These are phyloP conservation scores for Ascochyta pisi DNA, from an alignment of 2,329 filamentous ascomycete species.

Conservation along the genomic window DNA sequence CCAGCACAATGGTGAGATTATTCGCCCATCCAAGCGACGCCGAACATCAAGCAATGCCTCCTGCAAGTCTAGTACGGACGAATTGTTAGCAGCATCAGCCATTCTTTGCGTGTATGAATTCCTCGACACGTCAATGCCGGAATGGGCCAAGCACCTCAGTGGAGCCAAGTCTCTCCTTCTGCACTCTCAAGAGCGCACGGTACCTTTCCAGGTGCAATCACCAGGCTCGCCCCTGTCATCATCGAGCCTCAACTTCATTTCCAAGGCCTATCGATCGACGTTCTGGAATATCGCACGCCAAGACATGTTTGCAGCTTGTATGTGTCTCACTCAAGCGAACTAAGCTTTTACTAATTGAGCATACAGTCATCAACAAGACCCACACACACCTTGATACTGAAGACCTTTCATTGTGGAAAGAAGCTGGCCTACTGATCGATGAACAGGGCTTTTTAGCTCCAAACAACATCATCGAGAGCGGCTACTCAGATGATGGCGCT, in stretches of 20 bases:
- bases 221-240: conserved; percentile 42
- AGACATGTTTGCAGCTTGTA: conserved; percentile 69
- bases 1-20: conserved; percentile 21
- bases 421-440: conserved; percentile 66
- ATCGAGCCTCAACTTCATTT: conserved; percentile 48
- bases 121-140: conserved; percentile 67
- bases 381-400: conserved; percentile 67
- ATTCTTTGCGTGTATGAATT: conserved; percentile 73
- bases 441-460: conserved; percentile 59
- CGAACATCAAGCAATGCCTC: conserved; percentile 51
- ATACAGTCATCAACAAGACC: conserved; percentile 63
- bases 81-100: conserved; percentile 69
- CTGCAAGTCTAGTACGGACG: conserved; percentile 59
- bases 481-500: conserved; percentile 60
- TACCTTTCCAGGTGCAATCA: conserved; percentile 54
- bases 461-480: conserved; percentile 50
- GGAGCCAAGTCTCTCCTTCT: conserved; percentile 69
- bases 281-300: conserved; percentile 74
- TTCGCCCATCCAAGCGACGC: conserved; percentile 48
- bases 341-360: conserved; percentile 12
- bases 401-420: conserved; percentile 68
- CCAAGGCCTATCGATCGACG: conserved; percentile 63
- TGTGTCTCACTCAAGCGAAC: conserved; percentile 27
- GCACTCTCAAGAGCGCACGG: conserved; percentile 59
- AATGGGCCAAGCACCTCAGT: conserved; percentile 70